A percentile compares a stretch with the other conserved stretches of the same genome.
Conservation (phyloP, 1,284 basidiomycete species). For the Fomitopsis betulina region DNA sequence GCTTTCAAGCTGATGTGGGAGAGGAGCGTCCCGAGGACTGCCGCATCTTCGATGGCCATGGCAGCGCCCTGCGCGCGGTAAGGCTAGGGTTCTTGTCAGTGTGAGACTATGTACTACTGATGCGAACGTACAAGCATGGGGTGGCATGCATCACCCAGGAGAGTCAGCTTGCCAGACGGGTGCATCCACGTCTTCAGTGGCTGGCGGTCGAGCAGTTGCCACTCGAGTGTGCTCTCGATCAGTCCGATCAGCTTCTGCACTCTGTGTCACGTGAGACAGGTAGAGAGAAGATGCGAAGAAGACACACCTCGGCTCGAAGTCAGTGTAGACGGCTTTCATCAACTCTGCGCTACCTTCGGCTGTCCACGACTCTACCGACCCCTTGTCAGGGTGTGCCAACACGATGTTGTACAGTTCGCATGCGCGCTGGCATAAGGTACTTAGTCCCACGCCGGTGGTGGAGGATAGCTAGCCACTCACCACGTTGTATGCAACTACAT, state of each 20-base stretch:
- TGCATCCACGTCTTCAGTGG: constrained; percentile 49
- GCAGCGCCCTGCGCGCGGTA: constrained; percentile 67
- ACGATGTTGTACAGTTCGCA: constrained; percentile 41
- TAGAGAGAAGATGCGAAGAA: not conserved
- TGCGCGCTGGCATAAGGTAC: constrained; percentile 23
- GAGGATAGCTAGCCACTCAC: constrained; percentile 20
- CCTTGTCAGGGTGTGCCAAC: constrained; percentile 39
- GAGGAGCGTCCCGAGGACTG: constrained; percentile 56
- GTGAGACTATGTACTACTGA: not conserved
- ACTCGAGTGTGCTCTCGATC: constrained; percentile 43
- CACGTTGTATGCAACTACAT: constrained; percentile 41
- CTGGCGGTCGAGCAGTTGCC: constrained; percentile 45
- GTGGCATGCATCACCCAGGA: constrained; percentile 55
- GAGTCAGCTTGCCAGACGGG: constrained; percentile 37
- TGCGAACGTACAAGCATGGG: constrained; percentile 53
- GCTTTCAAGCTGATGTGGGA: constrained; percentile 37
- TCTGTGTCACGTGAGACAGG: constrained; percentile 20
- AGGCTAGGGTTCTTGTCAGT: constrained; percentile 35
- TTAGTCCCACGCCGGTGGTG: too few relatives aligned
- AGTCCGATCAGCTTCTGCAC: constrained; percentile 44
- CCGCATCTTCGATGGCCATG: constrained; percentile 67
- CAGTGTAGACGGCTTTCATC: constrained; percentile 39
- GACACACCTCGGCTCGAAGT: constrained; percentile 39
- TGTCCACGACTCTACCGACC: constrained; percentile 42
- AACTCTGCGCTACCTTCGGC: constrained; percentile 40